Percentiles rank a stretch among this genome's conserved stretches.
Evolutionary conservation across 345 rosid species (phyloP).

Genomic region (Linum usitatissimum): DNA sequence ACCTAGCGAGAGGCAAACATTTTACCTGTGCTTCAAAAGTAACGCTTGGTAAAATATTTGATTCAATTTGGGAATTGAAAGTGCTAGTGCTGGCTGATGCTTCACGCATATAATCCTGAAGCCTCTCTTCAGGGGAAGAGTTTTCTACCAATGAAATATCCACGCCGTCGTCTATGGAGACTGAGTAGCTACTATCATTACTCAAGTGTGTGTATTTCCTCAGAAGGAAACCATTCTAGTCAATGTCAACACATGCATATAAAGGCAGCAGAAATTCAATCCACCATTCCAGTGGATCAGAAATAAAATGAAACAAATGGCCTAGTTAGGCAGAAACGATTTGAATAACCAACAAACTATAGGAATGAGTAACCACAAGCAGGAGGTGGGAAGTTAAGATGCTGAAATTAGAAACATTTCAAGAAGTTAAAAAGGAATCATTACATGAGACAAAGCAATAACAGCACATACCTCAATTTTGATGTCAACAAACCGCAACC

Average conservation of each 20-base stretch:
- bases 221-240: slow-evolving; percentile 81
- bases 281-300: background rate
- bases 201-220: slow-evolving; percentile 77
- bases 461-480: slow-evolving; percentile 59
- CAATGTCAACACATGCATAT: slow-evolving; percentile 13
- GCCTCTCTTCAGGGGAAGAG: slow-evolving; percentile 30
- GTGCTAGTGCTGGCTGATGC: slow-evolving; percentile 27
- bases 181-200: slow-evolving; percentile 82
- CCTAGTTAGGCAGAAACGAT: background rate
- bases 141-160: slow-evolving; percentile 52
- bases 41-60: slow-evolving; percentile 41
- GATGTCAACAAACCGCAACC: slow-evolving; percentile 75
- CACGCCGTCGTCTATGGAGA: slow-evolving; percentile 78
- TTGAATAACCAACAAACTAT: no score
- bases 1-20: background rate
- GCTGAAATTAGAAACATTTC: background rate
- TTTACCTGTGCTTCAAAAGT: slow-evolving; percentile 91
- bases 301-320: background rate
- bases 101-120: slow-evolving; percentile 26
- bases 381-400: background rate
- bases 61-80: slow-evolving; percentile 31
- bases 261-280: background rate
- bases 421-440: background rate
- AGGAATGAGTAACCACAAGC: background rate
- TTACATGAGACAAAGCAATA: background rate